Conservation (phyloP, 1,139 yeast genomes). For the Dujonia santamariae region DNA sequence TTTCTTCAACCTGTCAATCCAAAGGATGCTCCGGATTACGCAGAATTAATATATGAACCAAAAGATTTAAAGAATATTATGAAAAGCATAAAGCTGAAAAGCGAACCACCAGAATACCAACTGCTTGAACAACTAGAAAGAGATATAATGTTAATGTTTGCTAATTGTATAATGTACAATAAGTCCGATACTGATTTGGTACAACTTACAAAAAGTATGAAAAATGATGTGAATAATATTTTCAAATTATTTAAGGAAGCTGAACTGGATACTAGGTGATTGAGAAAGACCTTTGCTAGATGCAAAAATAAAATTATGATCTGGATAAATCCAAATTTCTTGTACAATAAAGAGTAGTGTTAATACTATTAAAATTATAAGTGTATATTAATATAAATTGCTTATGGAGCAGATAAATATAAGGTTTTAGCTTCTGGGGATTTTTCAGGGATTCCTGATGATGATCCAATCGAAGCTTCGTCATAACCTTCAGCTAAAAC, state of each 20-base stretch:
- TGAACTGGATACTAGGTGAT: conserved; percentile 5
- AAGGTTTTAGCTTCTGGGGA: too few species aligned
- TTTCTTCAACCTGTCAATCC: conserved; percentile 67
- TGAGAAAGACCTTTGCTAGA: neutral
- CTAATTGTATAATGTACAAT: conserved; percentile 82
- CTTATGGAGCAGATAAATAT: too few species aligned
- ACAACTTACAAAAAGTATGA: conserved; percentile 66
- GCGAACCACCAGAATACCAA: conserved; percentile 42
- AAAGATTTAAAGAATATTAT: conserved; percentile 65
- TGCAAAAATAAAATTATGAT: too few species aligned
- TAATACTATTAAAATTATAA: too few species aligned
- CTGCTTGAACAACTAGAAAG: conserved; percentile 62
- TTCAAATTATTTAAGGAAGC: conserved; percentile 51
- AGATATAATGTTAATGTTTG: conserved; percentile 73
- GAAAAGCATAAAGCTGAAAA: conserved; percentile 48
- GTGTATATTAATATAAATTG: too few species aligned
- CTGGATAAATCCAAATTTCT: neutral
- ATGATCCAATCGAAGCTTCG: too few species aligned
- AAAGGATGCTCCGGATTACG: conserved; percentile 68
- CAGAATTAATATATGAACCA: conserved; percentile 59
- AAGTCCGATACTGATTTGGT: conserved; percentile 62
- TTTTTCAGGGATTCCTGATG: too few species aligned
- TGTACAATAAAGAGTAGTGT: neutral
- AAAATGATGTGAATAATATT: conserved; percentile 49
- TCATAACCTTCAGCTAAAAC: too few species aligned